phyloP scores from a whole-genome alignment of 495 filamentous ascomycete genomes.

The Chlorociboria aeruginascens region DNA sequence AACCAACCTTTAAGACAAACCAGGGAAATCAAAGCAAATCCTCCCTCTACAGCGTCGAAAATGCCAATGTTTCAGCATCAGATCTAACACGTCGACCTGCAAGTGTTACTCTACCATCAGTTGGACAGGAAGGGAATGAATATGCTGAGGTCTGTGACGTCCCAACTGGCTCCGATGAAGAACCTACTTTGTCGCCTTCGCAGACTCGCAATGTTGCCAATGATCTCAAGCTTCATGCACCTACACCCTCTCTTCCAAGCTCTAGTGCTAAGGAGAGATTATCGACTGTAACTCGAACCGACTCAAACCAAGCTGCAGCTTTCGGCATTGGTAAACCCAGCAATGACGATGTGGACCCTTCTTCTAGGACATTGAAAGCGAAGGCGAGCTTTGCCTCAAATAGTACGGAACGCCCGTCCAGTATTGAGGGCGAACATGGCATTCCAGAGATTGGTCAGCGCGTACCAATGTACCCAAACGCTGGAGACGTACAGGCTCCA shows the following conservation, averaged over 20 bases:
- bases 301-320: conserved; percentile 70
- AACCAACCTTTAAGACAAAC: conserved; percentile 24
- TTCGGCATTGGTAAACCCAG: conserved; percentile 63
- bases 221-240: conserved; percentile 78
- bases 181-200: conserved; percentile 36
- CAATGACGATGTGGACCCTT: conserved; percentile 47
- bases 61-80: conserved; percentile 30
- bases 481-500: conserved; percentile 93
- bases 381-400: conserved; percentile 44
- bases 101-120: conserved; percentile 64
- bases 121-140: conserved; percentile 84
- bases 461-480: conserved; percentile 89
- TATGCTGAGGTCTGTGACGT: conserved; percentile 50
- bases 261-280: conserved; percentile 71
- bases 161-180: conserved; percentile 17
- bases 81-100: conserved; percentile 51
- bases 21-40: conserved; percentile 29
- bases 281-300: conserved; percentile 73
- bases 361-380: conserved; percentile 41
- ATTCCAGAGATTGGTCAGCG: conserved; percentile 83
- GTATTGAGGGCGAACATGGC: conserved; percentile 57
- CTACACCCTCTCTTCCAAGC: conserved; percentile 72
- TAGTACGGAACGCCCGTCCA: conserved; percentile 25
- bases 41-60: conserved; percentile 24
- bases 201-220: conserved; percentile 69